Conservation (phyloP, 2,329 filamentous ascomycete species). For the Monilinia fructicola region DNA sequence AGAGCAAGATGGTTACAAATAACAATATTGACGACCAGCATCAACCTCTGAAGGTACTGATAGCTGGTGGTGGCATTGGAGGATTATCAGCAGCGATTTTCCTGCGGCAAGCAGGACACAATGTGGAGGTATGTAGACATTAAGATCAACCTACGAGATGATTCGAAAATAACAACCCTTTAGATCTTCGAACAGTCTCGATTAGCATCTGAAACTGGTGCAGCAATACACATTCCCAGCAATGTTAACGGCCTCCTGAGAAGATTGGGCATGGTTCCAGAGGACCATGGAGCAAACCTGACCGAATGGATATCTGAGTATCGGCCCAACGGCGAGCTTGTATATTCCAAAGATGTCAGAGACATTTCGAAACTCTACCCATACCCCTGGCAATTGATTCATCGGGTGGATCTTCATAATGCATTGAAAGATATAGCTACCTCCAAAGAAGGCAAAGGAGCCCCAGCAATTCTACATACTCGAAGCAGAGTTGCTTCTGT, state of each 20-base stretch:
- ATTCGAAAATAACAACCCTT: neutral
- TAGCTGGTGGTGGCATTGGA: constrained; percentile 49
- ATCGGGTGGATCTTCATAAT: constrained; percentile 54
- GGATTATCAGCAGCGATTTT: constrained; percentile 54
- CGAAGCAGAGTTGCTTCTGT: constrained; percentile 47
- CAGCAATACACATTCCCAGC: constrained; percentile 61
- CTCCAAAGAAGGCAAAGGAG: constrained; percentile 40
- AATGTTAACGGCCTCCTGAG: constrained; percentile 59
- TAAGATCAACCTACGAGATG: too few species aligned
- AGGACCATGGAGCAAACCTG: constrained; percentile 41
- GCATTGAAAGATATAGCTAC: constrained; percentile 50
- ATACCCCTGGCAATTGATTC: constrained; percentile 50
- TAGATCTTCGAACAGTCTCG: constrained; percentile 57
- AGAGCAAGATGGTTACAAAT: constrained; percentile 3
- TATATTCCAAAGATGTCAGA: constrained; percentile 3
- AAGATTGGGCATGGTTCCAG: constrained; percentile 46
- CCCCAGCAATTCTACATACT: constrained; percentile 44
- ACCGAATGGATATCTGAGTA: constrained; percentile 21
- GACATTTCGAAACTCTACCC: neutral
- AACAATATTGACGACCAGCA: neutral
- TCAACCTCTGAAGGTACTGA: constrained; percentile 25
- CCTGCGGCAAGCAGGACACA: constrained; percentile 27
- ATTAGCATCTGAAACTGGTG: constrained; percentile 56
- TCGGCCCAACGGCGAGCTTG: constrained; percentile 16
- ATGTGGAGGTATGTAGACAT: constrained; percentile 24